phyloP scores from a whole-genome alignment of 495 filamentous ascomycete species.

The Aspergillus panamensis region DNA sequence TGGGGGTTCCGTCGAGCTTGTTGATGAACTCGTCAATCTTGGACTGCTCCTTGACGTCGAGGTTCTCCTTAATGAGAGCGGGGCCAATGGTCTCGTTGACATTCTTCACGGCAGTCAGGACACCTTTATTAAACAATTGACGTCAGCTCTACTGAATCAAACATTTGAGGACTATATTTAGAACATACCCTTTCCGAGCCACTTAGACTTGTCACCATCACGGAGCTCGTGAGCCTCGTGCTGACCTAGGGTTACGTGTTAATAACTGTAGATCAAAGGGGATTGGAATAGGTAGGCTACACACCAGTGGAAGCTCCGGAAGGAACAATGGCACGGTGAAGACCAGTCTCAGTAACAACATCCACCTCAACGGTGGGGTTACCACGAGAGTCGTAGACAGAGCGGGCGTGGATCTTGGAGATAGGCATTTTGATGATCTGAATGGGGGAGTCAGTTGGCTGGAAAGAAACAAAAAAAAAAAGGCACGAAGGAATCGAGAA shows the following conservation, averaged over 20 bases:
- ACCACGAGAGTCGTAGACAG: constrained; percentile 98
- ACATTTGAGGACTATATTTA: background rate
- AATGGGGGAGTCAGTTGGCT: constrained; percentile 20
- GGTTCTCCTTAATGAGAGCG: constrained; percentile 82
- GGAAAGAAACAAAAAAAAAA: constrained; percentile 18
- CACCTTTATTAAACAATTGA: constrained; percentile 45
- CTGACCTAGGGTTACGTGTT: constrained; percentile 58
- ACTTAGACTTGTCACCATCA: constrained; percentile 96
- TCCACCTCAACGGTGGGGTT: constrained; percentile 97
- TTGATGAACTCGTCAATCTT: constrained; percentile 92
- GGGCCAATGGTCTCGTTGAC: constrained; percentile 94
- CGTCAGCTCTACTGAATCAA: constrained; percentile 15
- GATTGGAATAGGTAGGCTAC: constrained; percentile 28
- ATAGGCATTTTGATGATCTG: constrained; percentile 74
- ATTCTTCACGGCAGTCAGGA: constrained; percentile 91
- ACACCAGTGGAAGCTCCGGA: constrained; percentile 95
- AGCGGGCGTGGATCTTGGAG: constrained; percentile 96
- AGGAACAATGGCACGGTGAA: constrained; percentile 98
- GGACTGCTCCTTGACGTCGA: constrained; percentile 97
- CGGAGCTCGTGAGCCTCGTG: constrained; percentile 99
- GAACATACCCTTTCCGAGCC: constrained; percentile 81
- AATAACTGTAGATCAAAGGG: constrained; percentile 6
- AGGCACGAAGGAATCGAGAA: constrained; percentile 19
- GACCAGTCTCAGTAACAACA: constrained; percentile 90
- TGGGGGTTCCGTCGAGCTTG: constrained; percentile 90